Base-by-base conservation (phyloP, 768 basidiomycete species). In the Fistulinella prunicolor region DNA sequence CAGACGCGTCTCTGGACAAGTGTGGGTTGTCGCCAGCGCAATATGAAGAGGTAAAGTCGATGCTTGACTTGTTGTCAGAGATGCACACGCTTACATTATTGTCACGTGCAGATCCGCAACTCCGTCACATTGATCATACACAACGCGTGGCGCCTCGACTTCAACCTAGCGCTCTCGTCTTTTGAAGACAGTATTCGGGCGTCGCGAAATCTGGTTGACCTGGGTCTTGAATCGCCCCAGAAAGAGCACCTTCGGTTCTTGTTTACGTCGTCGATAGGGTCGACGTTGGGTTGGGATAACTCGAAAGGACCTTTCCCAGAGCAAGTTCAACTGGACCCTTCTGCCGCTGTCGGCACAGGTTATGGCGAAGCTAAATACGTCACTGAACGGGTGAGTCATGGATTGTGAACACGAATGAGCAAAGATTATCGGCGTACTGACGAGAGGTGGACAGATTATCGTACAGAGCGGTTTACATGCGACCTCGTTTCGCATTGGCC, bases 291-390 rank as follows among this genome's bases (percentile, higher is more conserved):
- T 9, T 63, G 60, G 70, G 62, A 64, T 22, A 43, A 37, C 65
- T 71, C 0, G 73, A 76, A 40, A 67, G 69, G n/a, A n/a, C n/a
- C n/a, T n/a, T n/a, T n/a, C n/a, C n/a, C n/a, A n/a, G n/a, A n/a
- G n/a, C n/a, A n/a, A 29, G 42, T 69, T 8, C 52, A 70, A 34
- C 38, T 50, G 1, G 66, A 65, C 43, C 54, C 62, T 0, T 59
- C 47, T 9, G 43, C 46, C 42, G 59, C 62, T n/a, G 60, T 67
- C 22, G 70, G 68, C 16, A 23, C 51, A 14, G 72, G 73, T 1
- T 72, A 72, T 38, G 68, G 68, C 1, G 70, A 70, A 21, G 49
- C 58, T 14, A 73, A 73, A 57, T 73, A 71, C 45, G 63, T 73
- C 0, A 43, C 65, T 4, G 71, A 73, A 55, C 52, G 66, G 44